Conservation (phyloP, 805 yeast genomes). For the Jamesozyma hellenica region DNA sequence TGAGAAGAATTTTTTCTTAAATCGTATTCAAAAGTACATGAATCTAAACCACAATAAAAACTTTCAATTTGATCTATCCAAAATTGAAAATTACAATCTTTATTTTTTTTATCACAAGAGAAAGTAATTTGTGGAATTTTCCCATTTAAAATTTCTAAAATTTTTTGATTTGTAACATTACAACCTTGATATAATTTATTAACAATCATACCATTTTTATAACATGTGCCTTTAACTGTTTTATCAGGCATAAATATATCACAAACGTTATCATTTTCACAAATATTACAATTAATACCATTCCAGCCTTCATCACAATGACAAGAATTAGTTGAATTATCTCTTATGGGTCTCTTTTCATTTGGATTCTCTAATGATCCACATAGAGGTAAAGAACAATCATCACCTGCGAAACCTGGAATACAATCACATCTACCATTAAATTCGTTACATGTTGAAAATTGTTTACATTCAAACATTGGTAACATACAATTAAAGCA, state of each 20-base stretch:
- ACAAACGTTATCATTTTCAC: constrained; percentile 65
- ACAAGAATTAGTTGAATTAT: constrained; percentile 43
- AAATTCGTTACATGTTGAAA: constrained; percentile 74
- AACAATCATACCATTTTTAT: constrained; percentile 73
- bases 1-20: constrained; percentile 53
- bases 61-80: constrained; percentile 91
- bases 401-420: constrained; percentile 87
- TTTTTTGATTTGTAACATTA: constrained; percentile 84
- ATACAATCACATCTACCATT: constrained; percentile 91
- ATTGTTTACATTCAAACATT: constrained; percentile 82
- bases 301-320: constrained; percentile 79
- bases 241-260: constrained; percentile 76
- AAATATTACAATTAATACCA: constrained; percentile 89
- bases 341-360: constrained; percentile 50
- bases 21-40: constrained; percentile 65
- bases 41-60: constrained; percentile 73
- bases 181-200: constrained; percentile 82
- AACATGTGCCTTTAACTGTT: constrained; percentile 78
- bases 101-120: constrained; percentile 62
- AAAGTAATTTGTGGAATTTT: constrained; percentile 86
- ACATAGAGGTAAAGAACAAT: constrained; percentile 81
- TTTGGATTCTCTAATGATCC: constrained; percentile 52
- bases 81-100: constrained; percentile 78
- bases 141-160: constrained; percentile 69
- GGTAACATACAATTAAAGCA: constrained; percentile 94